Evolutionary conservation across 768 basidiomycete species (phyloP).

Genomic region (Suillus brevipes): DNA sequence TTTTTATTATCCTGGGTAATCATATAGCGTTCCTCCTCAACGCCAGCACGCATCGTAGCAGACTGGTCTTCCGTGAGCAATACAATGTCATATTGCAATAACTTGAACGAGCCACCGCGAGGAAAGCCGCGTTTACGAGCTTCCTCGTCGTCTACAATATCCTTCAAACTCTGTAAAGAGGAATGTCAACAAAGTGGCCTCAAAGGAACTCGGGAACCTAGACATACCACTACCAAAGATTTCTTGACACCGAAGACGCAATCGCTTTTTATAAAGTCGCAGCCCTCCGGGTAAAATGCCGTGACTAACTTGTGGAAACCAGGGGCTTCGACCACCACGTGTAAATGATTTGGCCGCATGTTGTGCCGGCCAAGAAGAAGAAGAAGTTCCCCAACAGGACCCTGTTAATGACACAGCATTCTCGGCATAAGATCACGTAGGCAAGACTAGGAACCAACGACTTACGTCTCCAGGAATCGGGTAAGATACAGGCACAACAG

Average conservation of each 20-base stretch:
- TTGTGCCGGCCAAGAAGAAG: constrained; percentile 61
- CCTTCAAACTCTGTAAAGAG: constrained; percentile 46
- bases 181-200: constrained; percentile 1
- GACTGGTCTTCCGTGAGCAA: constrained; percentile 46
- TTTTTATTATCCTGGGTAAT: neutral
- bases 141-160: constrained; percentile 53
- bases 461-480: constrained; percentile 72
- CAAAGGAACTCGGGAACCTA: neutral
- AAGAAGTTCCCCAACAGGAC: constrained; percentile 70
- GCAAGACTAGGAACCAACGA: constrained; percentile 5
- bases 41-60: constrained; percentile 25
- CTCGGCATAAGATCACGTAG: constrained; percentile 11
- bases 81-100: constrained; percentile 47
- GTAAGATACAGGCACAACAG: constrained; percentile 67
- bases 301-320: constrained; percentile 75
- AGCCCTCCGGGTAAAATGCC: constrained; percentile 72
- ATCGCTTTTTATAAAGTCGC: constrained; percentile 66
- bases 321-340: constrained; percentile 68
- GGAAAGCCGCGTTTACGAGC: constrained; percentile 53
- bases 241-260: constrained; percentile 82
- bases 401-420: constrained; percentile 37
- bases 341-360: constrained; percentile 79
- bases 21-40: constrained; percentile 12
- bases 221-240: constrained; percentile 70
- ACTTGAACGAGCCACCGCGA: constrained; percentile 46